phyloP scores from a whole-genome alignment of 2,329 filamentous ascomycete species.

The Neopestalotiopsis sp. region DNA sequence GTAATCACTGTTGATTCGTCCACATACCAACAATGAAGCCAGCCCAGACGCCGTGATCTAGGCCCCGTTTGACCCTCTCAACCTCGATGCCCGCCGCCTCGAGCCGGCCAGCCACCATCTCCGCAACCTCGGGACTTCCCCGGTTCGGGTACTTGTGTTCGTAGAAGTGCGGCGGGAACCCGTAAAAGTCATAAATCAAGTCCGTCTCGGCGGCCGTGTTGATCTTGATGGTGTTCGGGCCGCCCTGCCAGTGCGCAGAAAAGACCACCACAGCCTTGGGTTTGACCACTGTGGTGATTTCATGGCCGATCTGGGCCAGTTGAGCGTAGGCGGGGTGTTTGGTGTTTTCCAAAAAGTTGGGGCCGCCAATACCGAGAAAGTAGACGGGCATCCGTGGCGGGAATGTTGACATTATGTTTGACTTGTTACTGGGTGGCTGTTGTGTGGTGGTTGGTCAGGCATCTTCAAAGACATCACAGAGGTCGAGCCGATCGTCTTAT shows the following conservation, averaged over 20 bases:
- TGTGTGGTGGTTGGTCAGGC: no score
- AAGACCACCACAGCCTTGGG: conserved; percentile 69
- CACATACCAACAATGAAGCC: conserved; percentile 50
- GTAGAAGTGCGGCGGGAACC: conserved; percentile 67
- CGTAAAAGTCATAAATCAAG: conserved; percentile 69
- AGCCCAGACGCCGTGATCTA: conserved; percentile 70
- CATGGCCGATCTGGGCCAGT: conserved; percentile 59
- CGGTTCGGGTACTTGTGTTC: conserved; percentile 61
- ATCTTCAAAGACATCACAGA: no score
- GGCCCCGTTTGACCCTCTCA: conserved; percentile 58
- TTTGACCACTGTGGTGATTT: conserved; percentile 65
- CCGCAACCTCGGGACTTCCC: conserved; percentile 60
- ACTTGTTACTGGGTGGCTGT: no score
- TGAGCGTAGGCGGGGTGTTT: conserved; percentile 63
- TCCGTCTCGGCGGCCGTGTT: conserved; percentile 60
- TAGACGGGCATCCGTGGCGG: conserved; percentile 24
- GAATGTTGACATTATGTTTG: neutral
- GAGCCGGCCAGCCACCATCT: conserved; percentile 54
- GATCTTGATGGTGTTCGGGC: conserved; percentile 54
- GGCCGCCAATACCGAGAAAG: conserved; percentile 39
- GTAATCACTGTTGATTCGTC: neutral
- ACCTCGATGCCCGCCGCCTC: conserved; percentile 55
- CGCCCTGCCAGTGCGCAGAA: conserved; percentile 70
- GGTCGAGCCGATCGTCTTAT: no score
- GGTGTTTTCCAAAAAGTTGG: conserved; percentile 64